Conservation (phyloP, 805 yeast species). For the Spathaspora passalidarum region DNA sequence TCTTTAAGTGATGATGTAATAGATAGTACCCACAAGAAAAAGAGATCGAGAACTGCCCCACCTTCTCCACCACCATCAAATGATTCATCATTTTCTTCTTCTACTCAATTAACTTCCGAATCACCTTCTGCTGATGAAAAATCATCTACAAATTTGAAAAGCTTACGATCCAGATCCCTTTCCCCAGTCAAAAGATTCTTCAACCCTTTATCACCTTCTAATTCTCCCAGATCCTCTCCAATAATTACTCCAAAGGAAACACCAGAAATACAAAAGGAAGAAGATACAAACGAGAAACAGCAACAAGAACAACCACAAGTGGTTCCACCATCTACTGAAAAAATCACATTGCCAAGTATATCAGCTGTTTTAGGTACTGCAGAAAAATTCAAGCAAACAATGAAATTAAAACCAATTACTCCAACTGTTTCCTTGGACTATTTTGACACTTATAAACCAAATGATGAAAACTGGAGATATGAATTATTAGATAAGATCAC, state of each 20-base stretch:
- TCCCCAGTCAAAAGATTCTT: slow-evolving; percentile 20
- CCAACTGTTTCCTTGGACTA: slow-evolving; percentile 44
- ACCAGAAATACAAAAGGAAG: background rate
- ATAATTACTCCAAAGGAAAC: slow-evolving; percentile 10
- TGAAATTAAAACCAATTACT: slow-evolving; percentile 28
- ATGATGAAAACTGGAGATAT: slow-evolving; percentile 43
- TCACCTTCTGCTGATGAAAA: background rate
- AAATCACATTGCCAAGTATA: slow-evolving; percentile 31
- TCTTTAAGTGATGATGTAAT: slow-evolving; percentile 10
- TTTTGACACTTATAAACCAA: slow-evolving; percentile 44
- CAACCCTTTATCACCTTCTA: slow-evolving; percentile 19
- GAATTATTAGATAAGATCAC: slow-evolving; percentile 36
- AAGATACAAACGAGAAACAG: background rate
- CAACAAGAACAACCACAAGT: background rate
- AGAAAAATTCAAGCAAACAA: slow-evolving; percentile 14
- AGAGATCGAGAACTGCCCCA: slow-evolving; percentile 47
- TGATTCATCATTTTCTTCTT: slow-evolving; percentile 12
- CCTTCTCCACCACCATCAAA: slow-evolving; percentile 29
- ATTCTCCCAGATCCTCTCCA: slow-evolving; percentile 19
- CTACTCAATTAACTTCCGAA: slow-evolving; percentile 9
- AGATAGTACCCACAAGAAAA: slow-evolving; percentile 10
- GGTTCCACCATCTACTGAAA: background rate
- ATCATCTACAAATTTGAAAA: background rate
- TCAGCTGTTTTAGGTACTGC: slow-evolving; percentile 28
- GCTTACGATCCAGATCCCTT: slow-evolving; percentile 23